phyloP scores from a whole-genome alignment of 179 eudicot species.

The Silene coronaria region DNA sequence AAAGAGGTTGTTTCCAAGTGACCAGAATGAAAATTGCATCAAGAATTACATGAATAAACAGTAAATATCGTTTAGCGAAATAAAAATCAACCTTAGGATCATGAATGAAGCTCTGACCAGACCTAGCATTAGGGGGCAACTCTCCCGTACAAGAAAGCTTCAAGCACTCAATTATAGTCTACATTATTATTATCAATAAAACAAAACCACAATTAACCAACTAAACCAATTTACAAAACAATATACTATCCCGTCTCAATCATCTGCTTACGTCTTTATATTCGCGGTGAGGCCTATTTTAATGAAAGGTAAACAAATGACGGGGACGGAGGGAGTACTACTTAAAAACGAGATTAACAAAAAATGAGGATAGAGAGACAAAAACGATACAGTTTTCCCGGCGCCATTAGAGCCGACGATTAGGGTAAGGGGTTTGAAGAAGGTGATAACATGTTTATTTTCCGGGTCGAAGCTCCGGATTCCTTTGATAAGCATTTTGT shows the following conservation, averaged over 20 bases:
- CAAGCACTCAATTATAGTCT: slow-evolving; percentile 95
- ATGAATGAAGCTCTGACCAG: slow-evolving; percentile 94
- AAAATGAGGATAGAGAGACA: neutral
- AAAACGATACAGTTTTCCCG: slow-evolving; percentile 65
- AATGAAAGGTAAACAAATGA: neutral
- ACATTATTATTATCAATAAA: slow-evolving; percentile 19
- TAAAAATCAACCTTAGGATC: slow-evolving; percentile 69
- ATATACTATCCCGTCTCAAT: neutral
- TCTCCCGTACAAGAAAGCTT: slow-evolving; percentile 97
- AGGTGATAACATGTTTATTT: slow-evolving; percentile 82
- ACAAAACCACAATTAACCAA: neutral
- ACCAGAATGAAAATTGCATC: neutral
- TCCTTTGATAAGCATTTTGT: slow-evolving; percentile 92
- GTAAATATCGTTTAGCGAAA: too few species aligned
- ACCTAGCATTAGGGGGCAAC: slow-evolving; percentile 93
- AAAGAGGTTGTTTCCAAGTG: too few species aligned
- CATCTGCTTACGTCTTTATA: neutral
- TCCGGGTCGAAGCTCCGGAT: slow-evolving; percentile 97
- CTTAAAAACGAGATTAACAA: neutral
- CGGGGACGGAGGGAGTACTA: neutral
- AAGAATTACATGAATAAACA: neutral
- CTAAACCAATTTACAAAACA: neutral
- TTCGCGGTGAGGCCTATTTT: too few species aligned
- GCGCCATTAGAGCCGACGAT: slow-evolving; percentile 96
- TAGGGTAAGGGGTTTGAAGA: slow-evolving; percentile 81